phyloP scores from a whole-genome alignment of 1,139 yeast species.

The Saccharomyces hybrid region DNA sequence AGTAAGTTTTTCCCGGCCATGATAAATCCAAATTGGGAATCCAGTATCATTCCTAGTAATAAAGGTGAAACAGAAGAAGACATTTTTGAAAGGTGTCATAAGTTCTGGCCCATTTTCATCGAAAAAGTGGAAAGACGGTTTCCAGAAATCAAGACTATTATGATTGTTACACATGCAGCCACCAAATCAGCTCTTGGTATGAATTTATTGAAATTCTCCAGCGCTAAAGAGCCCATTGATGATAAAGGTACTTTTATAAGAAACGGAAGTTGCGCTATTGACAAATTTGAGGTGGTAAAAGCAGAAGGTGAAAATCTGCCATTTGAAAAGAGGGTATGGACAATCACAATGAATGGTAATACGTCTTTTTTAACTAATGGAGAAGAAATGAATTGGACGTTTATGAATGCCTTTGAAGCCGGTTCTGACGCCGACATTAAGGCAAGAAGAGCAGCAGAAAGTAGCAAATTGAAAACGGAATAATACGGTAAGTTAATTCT shows the following conservation, averaged over 20 bases:
- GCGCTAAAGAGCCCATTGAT: slow-evolving; percentile 40
- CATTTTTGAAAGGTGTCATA: slow-evolving; percentile 46
- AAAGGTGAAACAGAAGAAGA: slow-evolving; percentile 61
- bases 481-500: not conserved
- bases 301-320: slow-evolving; percentile 2
- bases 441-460: slow-evolving; percentile 35
- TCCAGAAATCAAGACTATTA: slow-evolving; percentile 47
- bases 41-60: slow-evolving; percentile 47
- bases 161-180: slow-evolving; percentile 76
- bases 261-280: slow-evolving; percentile 50
- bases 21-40: slow-evolving; percentile 37
- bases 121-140: slow-evolving; percentile 44
- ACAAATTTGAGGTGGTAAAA: slow-evolving; percentile 37
- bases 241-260: slow-evolving; percentile 43
- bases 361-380: slow-evolving; percentile 60
- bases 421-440: slow-evolving; percentile 70
- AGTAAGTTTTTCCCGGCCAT: slow-evolving; percentile 45
- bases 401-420: slow-evolving; percentile 56
- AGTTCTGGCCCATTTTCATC: slow-evolving; percentile 45
- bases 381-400: slow-evolving; percentile 92
- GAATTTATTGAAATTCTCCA: slow-evolving; percentile 45
- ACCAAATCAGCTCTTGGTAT: slow-evolving; percentile 71
- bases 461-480: not conserved
- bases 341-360: slow-evolving; percentile 55
- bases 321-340: slow-evolving; percentile 39